These are phyloP conservation scores for Camptophora hylomeconis DNA, from an alignment of 2,329 filamentous ascomycete species.

Conservation along the genomic window DNA sequence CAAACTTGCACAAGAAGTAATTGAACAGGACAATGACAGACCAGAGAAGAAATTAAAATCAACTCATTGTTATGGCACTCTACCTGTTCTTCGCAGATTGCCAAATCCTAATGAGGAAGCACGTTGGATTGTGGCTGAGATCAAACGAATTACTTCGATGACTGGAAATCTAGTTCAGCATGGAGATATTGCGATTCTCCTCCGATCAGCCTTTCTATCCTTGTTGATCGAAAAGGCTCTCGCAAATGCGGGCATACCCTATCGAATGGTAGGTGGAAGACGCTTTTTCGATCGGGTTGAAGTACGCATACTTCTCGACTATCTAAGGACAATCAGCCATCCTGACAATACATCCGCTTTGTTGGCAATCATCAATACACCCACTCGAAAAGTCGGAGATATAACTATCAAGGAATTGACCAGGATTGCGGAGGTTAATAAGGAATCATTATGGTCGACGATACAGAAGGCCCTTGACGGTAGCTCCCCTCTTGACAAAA, in stretches of 20 bases:
- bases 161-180: conserved; percentile 60
- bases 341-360: conserved; percentile 80
- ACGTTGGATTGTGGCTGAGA: conserved; percentile 77
- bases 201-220: conserved; percentile 74
- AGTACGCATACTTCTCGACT: conserved; percentile 77
- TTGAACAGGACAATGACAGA: conserved; percentile 73
- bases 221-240: conserved; percentile 74
- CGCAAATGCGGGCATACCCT: conserved; percentile 68
- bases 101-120: conserved; percentile 61
- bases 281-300: conserved; percentile 88
- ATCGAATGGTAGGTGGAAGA: conserved; percentile 81
- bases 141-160: conserved; percentile 56
- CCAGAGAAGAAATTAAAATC: conserved; percentile 70
- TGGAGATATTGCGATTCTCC: conserved; percentile 71
- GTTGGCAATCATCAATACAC: conserved; percentile 71
- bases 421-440: conserved; percentile 60
- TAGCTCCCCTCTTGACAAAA: conserved; percentile 36
- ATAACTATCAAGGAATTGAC: conserved; percentile 60
- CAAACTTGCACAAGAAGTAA: conserved; percentile 65
- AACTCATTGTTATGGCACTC: conserved; percentile 65
- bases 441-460: conserved; percentile 63
- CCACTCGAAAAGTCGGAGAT: conserved; percentile 68
- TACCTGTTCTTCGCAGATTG: conserved; percentile 67
- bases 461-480: conserved; percentile 47
- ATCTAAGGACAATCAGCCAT: conserved; percentile 72